Evolutionary conservation across 306 rosid genomes (phyloP), one percentile per base, ranked within the genome.

Genomic region (Quercus ilex): DNA sequence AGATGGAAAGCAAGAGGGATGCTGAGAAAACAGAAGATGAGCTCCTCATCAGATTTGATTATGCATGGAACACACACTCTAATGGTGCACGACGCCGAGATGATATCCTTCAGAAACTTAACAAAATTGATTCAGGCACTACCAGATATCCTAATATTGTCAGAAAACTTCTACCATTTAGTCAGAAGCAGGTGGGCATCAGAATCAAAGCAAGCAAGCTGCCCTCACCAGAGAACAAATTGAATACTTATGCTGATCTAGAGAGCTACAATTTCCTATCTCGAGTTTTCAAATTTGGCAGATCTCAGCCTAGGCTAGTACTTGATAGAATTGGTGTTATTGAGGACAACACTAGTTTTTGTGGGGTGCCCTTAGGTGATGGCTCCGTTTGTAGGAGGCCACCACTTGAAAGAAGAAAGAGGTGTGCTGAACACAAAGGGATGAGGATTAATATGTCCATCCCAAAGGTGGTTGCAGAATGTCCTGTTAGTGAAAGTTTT

Each of bases 401-500:
- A 59, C 97, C 98, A 23, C 90, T 67, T 55, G 87, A 81, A 73
- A 89, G 95, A 86, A 88, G 91, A 84, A 69, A 85, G 84, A 86
- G 97, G 88, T 94, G 98, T 84, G 80, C 82, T 63, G 89, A 87
- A 76, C 98, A 94, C 86, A 88, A 84, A 83, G 97, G 97, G 77
- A 88, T 88, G 96, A 92, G 79, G 83, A 62, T 74, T 78, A 83
- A 78, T 31, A 81, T 57, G 58, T 59, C 74, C 56, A 70, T 30
- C 72, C 52, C 52, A 67, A 67, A 5, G 5, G 1, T 33, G 14
- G 72, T 18, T 69, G 56, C 63, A 55, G 79, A 51, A 51, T 71
- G 35, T 77, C 74, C 78, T 58, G 78, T 71, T 74, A 70, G 77
- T 57, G 86, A 77, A 55, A 77, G 77, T 63, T 75, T 58, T 20